Conservation (phyloP, 169 alveolate species). For the Cyclospora cayetanensis region DNA sequence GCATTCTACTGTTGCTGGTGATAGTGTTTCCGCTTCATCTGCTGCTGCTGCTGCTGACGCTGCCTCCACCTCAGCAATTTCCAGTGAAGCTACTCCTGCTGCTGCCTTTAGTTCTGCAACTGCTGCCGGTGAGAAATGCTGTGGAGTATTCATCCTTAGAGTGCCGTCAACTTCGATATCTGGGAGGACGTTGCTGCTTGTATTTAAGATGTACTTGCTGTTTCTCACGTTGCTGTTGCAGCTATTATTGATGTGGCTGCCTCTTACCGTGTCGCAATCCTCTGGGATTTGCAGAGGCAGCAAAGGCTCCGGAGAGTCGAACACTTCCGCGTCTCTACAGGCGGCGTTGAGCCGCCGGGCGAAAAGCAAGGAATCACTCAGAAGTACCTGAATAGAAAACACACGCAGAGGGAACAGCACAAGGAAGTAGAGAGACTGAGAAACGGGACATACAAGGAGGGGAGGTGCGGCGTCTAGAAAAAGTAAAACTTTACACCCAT, state of each 20-base stretch:
- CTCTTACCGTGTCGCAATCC: neutral
- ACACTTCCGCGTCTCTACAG: neutral
- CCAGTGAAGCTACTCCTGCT: neutral
- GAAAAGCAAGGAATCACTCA: slow-evolving; percentile 48
- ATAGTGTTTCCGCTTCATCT: neutral
- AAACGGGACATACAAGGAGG: too few relatives aligned
- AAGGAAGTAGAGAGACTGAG: too few relatives aligned
- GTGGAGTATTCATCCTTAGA: neutral
- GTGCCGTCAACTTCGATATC: neutral
- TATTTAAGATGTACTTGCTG: slow-evolving; percentile 13
- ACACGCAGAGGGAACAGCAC: too few relatives aligned
- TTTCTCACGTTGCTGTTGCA: slow-evolving; percentile 2
- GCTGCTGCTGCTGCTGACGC: neutral
- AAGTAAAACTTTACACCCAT: too few relatives aligned
- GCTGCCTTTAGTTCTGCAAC: neutral
- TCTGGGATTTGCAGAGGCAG: neutral
- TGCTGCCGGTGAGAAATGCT: neutral
- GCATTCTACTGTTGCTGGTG: neutral
- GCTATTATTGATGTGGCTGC: neutral
- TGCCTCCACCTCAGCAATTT: neutral
- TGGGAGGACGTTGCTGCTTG: neutral
- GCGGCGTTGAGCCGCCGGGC: slow-evolving; percentile 43
- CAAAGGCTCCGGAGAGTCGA: neutral
- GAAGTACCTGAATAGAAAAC: slow-evolving; percentile 26
- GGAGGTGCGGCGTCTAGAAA: too few relatives aligned